These are phyloP conservation scores for Amanita molliuscula DNA, from an alignment of 768 basidiomycete genomes.

Conservation along the genomic window DNA sequence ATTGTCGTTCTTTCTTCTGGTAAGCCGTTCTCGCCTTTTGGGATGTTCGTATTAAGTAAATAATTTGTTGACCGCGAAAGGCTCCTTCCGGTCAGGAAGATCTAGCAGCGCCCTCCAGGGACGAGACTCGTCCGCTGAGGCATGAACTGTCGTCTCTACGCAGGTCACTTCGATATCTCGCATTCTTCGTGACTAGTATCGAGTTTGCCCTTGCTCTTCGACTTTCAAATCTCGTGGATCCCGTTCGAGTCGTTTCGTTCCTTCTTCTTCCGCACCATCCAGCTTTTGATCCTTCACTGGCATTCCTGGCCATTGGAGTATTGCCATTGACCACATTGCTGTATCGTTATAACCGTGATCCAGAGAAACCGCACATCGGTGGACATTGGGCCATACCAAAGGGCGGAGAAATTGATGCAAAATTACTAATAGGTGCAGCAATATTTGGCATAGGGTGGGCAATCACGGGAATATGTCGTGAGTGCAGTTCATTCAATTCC, in stretches of 20 bases:
- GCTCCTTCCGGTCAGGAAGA: constrained; percentile 3
- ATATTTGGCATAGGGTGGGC: constrained; percentile 60
- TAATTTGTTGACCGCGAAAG: constrained; percentile 5
- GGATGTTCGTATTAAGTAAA: neutral
- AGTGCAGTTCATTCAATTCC: constrained; percentile 14
- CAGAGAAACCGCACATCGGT: constrained; percentile 29
- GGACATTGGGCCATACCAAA: constrained; percentile 34
- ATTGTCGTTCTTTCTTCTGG: constrained; percentile 18
- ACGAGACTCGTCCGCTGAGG: neutral
- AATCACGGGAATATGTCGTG: constrained; percentile 50
- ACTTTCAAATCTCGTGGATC: constrained; percentile 42
- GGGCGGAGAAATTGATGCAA: constrained; percentile 28
- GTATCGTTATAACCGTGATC: constrained; percentile 30
- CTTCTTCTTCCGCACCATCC: constrained; percentile 36
- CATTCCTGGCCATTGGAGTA: constrained; percentile 41
- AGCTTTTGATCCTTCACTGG: constrained; percentile 48
- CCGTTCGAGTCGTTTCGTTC: constrained; percentile 39
- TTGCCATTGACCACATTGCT: constrained; percentile 35
- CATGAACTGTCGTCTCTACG: neutral
- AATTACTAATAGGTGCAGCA: constrained; percentile 38
- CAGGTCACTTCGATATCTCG: constrained; percentile 15
- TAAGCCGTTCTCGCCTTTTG: constrained; percentile 17
- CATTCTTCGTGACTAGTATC: constrained; percentile 30
- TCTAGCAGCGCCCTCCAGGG: constrained; percentile 8
- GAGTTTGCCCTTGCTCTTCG: constrained; percentile 45